phyloP scores from a whole-genome alignment of 1,284 basidiomycete species.

The Vanrija sp. region DNA sequence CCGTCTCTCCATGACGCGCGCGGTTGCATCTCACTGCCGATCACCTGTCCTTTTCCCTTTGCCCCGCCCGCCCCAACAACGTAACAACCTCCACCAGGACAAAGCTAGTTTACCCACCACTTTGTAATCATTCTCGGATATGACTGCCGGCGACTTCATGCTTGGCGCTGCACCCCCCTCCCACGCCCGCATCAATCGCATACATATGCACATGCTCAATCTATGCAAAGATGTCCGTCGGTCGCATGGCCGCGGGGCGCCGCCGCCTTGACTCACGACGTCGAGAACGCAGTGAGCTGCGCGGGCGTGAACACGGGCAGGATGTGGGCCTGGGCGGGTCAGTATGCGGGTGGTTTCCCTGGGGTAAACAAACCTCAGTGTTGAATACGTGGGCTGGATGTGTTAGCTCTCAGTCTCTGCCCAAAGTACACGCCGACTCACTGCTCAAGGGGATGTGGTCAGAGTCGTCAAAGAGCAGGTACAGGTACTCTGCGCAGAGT shows the following conservation, averaged over 20 bases:
- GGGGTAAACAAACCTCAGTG: constrained; percentile 65
- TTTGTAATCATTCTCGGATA: too few relatives aligned
- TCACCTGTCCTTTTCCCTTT: too few relatives aligned
- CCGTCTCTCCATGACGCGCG: too few relatives aligned
- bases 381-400: constrained; percentile 82
- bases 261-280: constrained; percentile 27
- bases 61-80: too few relatives aligned
- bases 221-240: neutral
- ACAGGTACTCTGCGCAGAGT: constrained; percentile 66
- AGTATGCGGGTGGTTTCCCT: neutral
- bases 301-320: constrained; percentile 47
- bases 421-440: constrained; percentile 45
- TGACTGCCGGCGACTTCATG: too few relatives aligned
- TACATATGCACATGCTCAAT: neutral
- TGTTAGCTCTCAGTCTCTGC: too few relatives aligned
- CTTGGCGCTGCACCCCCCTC: too few relatives aligned
- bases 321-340: constrained; percentile 38
- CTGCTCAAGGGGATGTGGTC: constrained; percentile 66
- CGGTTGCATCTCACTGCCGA: too few relatives aligned
- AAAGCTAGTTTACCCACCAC: too few relatives aligned
- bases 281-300: constrained; percentile 35
- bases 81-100: too few relatives aligned
- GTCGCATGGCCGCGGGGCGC: neutral
- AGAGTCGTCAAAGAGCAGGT: constrained; percentile 77
- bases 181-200: too few relatives aligned